phyloP scores from a whole-genome alignment of 2,329 filamentous ascomycete genomes.

The Colletotrichum falcatum region DNA sequence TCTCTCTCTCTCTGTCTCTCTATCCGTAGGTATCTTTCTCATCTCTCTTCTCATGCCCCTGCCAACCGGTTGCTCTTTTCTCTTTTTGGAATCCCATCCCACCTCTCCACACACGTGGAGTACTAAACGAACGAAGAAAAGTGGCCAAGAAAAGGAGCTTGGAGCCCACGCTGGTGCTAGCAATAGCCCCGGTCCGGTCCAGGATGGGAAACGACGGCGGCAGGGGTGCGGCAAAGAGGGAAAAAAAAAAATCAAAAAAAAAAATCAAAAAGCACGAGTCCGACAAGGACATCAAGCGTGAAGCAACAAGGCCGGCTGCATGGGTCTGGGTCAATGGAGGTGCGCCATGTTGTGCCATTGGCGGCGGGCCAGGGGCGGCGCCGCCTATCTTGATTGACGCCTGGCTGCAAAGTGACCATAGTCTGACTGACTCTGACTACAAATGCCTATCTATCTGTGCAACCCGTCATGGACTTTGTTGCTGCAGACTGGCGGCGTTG shows the following conservation, averaged over 20 bases:
- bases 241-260: neutral
- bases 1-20: constrained; percentile 19
- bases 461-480: neutral
- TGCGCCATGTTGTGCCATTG: constrained; percentile 42
- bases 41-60: constrained; percentile 26
- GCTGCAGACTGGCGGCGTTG: constrained; percentile 14
- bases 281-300: constrained; percentile 34
- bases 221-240: constrained; percentile 30
- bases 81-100: constrained; percentile 36
- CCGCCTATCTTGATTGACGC: constrained; percentile 36
- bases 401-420: constrained; percentile 22
- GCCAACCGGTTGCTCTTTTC: constrained; percentile 27
- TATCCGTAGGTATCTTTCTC: no score
- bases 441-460: neutral
- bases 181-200: constrained; percentile 15
- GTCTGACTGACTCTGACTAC: constrained; percentile 32
- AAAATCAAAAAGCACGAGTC: constrained; percentile 15
- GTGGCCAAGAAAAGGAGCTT: constrained; percentile 32
- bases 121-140: constrained; percentile 31
- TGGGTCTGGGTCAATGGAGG: constrained; percentile 37
- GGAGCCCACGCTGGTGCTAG: constrained; percentile 37
- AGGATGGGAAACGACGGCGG: constrained; percentile 37
- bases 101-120: constrained; percentile 39
- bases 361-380: constrained; percentile 32
- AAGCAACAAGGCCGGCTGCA: constrained; percentile 37